A percentile compares a stretch with the other conserved stretches of the same genome.
Evolutionary conservation across 306 rosid species (phyloP).

Genomic region (Pterocarpus santalinus): DNA sequence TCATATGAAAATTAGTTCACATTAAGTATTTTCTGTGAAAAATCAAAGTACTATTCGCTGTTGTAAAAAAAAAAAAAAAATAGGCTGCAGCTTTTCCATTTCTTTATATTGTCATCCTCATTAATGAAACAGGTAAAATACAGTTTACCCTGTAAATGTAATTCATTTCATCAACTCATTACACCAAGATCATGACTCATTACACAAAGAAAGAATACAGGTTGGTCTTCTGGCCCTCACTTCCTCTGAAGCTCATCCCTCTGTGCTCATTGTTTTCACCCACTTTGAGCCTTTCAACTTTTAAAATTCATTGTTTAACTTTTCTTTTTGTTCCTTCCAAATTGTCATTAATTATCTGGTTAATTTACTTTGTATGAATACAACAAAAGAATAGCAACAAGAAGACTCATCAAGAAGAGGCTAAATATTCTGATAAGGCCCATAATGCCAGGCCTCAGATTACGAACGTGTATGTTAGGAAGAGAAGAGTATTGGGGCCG

Average conservation of each 20-base stretch:
- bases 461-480: no score
- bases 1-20: not conserved
- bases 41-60: not conserved
- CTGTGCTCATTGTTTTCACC: not conserved
- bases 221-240: not conserved
- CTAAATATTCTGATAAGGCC: no score
- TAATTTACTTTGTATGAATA: no score
- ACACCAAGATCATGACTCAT: no score
- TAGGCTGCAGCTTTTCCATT: no score
- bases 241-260: not conserved
- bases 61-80: not conserved
- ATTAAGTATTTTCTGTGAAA: constrained; percentile 3
- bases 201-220: no score
- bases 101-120: not conserved
- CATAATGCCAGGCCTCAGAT: no score
- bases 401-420: not conserved
- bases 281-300: not conserved
- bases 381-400: not conserved
- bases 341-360: no score
- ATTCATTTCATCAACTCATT: no score
- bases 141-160: not conserved
- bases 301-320: no score
- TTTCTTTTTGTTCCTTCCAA: not conserved
- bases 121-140: not conserved
- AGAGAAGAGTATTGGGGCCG: no score